Base-by-base conservation (phyloP, 164 flowering plant genomes). In the Sedum album region DNA sequence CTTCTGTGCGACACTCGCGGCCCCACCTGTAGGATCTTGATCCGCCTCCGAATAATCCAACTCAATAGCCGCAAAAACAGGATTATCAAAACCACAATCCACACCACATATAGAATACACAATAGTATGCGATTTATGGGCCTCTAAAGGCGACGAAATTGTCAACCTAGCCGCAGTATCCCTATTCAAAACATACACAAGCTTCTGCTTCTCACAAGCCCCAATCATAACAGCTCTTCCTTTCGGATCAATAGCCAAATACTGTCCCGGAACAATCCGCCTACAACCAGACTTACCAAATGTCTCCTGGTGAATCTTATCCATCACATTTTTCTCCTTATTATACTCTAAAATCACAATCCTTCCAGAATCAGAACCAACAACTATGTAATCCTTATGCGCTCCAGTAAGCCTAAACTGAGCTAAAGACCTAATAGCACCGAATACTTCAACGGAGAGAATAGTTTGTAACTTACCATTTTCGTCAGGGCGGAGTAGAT, bases 71-170 rank as follows among this genome's bases (percentile, higher is more conserved):
- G 99, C 99, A 73, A 94, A 94, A 21, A 94, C 82, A 0, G 97
- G 99, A 66, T 94, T 94, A 74, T 94, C 97, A 73, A 94, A 94
- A 31, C 99, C 97, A 66, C 97, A 91, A 75, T 94, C 99, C 39
- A 94, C 93, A 67, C 96, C 99, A 67, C 86, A 74, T 53, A 92
- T 82, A 0, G 93, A 90, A 70, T 88, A 91, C 15, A 77, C 84
- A 48, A 91, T 75, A 0, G 96, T 90, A 71, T 94, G 97, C 2
- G 92, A 86, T 76, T 94, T 91, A 72, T 94, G 96, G 11, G 97
- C 99, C 72, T 94, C 99, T 31, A 94, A 77, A 0, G 99, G 99
- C 0, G 96, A 90, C 0, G 96, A 91, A 51, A 94, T 94, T 0
- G 98, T 94, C 55, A 89, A 76, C 81, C 97, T 83, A n/a, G 98